Evolutionary conservation across 1,284 basidiomycete species (phyloP), one percentile per base, ranked within the genome.

Genomic region (Thecaphora thlaspeos): DNA sequence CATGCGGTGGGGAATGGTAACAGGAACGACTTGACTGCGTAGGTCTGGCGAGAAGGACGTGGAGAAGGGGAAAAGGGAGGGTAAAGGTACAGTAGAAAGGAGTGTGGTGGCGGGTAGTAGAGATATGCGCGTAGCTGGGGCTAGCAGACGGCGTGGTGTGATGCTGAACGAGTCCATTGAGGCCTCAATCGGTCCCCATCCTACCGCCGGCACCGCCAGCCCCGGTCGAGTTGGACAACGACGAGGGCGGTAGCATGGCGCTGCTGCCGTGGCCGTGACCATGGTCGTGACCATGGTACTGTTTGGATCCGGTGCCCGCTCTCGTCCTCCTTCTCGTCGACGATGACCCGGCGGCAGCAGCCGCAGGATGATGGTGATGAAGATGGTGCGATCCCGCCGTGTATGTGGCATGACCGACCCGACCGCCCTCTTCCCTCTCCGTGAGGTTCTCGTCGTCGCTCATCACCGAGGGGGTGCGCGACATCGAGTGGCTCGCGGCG

Each of bases 401-500:
- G 14, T 15, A 19, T 40, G 24, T 37, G 23, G 32, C 24, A 21
- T 28, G 46, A 48, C 23, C 36, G 37, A 17, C 46, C 41, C 19
- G 28, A 39, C 26, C 32, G 7, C 32, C 32, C 10, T 15, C 10
- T 21, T 64, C 61, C 10, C 56, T 64, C 50, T 64, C 61, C 18
- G 61, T 64, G 28, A 63, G 37, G 11, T 49, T 50, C 36, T 64
- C 51, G 21, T 64, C 61, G 10, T 64, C 61, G 22, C 59, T 56
- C 11, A 41, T 32, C 8, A 46, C 49, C 2, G 53, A 55, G 2
- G 61, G 66, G 2, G 66, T 64, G 23, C 55, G 46, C 24, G 66
- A 68, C 46, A 64, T 59, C 9, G 17, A 14, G 10, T 11, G 15
- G 32, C 11, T 14, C 10, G 8, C 4, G 19, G 23, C 19, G 8